Base-by-base conservation (phyloP, 1,284 basidiomycete genomes). In the Trichosporon sp. region DNA sequence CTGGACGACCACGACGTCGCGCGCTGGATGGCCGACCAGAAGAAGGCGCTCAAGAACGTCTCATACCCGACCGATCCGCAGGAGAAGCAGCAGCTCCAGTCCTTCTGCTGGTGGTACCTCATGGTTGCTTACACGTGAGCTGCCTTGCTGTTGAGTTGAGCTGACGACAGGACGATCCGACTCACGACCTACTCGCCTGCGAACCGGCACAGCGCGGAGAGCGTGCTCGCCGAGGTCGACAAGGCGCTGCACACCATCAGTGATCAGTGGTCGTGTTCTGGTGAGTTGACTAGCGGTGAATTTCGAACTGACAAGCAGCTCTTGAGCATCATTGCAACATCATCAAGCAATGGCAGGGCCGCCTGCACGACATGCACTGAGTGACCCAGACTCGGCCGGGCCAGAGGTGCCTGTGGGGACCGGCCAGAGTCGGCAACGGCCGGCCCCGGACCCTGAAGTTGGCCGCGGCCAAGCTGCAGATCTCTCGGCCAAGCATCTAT, bases 61-160 rank as follows among this genome's bases (percentile, higher is more conserved):
- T 40, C 43, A 19, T 10, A 14, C 14, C 69, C n/a, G 12, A 40
- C 26, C 16, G 43, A 65, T 14, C 7, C 48, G 40, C 19, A 51
- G 5, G 40, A 40, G 65, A 40, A 37, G 54, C 51, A 35, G 56
- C 65, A 37, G 10, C 61, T 35, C n/a, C 74, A 72, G 7, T 26
- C 73, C 2, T 72, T 70, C 67, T 59, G 56, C 2, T 76, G 75
- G 76, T 76, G 76, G 75, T 72, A 74, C 40, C 32, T 77, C n/a
- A 70, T 70, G 63, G 69, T 75, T 14, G 76, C 70, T 0, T 73
- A 66, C 51, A 74, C 70, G 76, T 76, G 26, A 71, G 76, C 68
- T 1, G 64, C 5, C 26, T 26, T 26, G 26, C 26, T 26, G 26
- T 26, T 26, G 26, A 8, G 11, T 21, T 59, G 32, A 70, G 54